A percentile compares a stretch with the other conserved stretches of the same genome.
Evolutionary conservation across 2,329 filamentous ascomycete genomes (phyloP).

Genomic region (Penicillium verrucosum): DNA sequence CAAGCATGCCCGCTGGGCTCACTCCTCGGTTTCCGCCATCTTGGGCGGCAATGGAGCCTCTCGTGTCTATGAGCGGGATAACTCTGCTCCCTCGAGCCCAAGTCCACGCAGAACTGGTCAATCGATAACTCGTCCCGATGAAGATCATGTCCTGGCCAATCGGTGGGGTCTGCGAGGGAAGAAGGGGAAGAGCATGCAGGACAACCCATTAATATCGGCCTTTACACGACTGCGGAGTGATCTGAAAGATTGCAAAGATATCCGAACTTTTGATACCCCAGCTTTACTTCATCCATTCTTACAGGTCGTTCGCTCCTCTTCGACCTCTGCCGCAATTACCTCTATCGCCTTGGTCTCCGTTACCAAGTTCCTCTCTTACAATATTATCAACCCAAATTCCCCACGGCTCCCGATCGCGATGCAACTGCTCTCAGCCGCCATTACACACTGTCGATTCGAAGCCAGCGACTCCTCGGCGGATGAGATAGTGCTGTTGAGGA

Average conservation of each 20-base stretch:
- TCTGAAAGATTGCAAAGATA: constrained; percentile 84
- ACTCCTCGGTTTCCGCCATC: constrained; percentile 94
- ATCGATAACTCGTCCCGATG: constrained; percentile 29
- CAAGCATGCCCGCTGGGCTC: constrained; percentile 92
- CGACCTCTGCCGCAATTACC: constrained; percentile 92
- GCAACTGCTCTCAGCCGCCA: constrained; percentile 89
- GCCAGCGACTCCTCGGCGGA: constrained; percentile 92
- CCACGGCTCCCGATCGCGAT: constrained; percentile 88
- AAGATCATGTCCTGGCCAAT: constrained; percentile 60
- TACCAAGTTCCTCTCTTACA: constrained; percentile 94
- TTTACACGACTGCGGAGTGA: constrained; percentile 89
- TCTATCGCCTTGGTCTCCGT: constrained; percentile 90
- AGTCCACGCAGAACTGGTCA: constrained; percentile 29
- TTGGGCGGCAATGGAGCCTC: constrained; percentile 65
- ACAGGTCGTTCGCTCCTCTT: constrained; percentile 93
- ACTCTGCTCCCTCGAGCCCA: constrained; percentile 38
- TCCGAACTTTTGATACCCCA: constrained; percentile 82
- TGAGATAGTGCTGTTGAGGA: constrained; percentile 90
- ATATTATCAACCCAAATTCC: constrained; percentile 78
- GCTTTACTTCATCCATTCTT: constrained; percentile 89
- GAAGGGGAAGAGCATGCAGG: constrained; percentile 95
- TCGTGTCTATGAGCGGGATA: constrained; percentile 45
- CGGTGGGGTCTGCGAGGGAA: constrained; percentile 92
- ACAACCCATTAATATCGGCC: constrained; percentile 92
- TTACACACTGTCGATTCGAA: constrained; percentile 97